Evolutionary conservation across 2,329 filamentous ascomycete species (phyloP).

Genomic region (Metarhizium guizhouense): DNA sequence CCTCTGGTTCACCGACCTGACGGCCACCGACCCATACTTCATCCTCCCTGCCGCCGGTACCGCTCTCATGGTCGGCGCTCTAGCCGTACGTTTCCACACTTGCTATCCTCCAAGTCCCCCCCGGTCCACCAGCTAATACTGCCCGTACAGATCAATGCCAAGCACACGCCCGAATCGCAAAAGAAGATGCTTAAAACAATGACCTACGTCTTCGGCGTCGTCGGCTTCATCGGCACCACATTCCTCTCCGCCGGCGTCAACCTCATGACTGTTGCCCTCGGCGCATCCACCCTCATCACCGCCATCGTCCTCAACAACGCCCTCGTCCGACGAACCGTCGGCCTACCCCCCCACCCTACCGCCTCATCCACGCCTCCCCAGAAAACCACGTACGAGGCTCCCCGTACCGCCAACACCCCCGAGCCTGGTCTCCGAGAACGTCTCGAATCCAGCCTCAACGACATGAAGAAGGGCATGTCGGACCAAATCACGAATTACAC

Average conservation of each 20-base stretch:
- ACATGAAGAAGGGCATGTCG: conserved; percentile 28
- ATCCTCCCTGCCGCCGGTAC: conserved; percentile 59
- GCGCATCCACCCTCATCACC: conserved; percentile 27
- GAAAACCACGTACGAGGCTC: conserved; percentile 25
- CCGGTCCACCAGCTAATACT: neutral
- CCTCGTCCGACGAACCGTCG: conserved; percentile 27
- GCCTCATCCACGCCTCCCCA: conserved; percentile 4
- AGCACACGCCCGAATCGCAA: conserved; percentile 23
- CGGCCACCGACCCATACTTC: conserved; percentile 66
- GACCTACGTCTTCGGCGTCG: conserved; percentile 31
- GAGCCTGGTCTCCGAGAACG: conserved; percentile 20
- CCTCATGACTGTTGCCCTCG: conserved; percentile 36
- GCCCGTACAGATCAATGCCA: conserved; percentile 24
- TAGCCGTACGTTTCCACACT: conserved; percentile 34
- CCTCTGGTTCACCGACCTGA: conserved; percentile 73
- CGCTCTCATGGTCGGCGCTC: conserved; percentile 43
- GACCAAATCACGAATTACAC: conserved; percentile 25
- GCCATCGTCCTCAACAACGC: conserved; percentile 27
- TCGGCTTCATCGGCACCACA: conserved; percentile 34
- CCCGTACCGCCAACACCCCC: conserved; percentile 15
- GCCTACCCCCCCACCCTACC: conserved; percentile 26
- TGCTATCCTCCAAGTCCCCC: neutral
- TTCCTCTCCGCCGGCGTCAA: conserved; percentile 41
- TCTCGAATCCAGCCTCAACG: conserved; percentile 22
- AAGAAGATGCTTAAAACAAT: conserved; percentile 31